Percentiles rank a stretch among this genome's conserved stretches.
phyloP scores from a whole-genome alignment of 108 stramenopile species.

The Skeletonema potamos region DNA sequence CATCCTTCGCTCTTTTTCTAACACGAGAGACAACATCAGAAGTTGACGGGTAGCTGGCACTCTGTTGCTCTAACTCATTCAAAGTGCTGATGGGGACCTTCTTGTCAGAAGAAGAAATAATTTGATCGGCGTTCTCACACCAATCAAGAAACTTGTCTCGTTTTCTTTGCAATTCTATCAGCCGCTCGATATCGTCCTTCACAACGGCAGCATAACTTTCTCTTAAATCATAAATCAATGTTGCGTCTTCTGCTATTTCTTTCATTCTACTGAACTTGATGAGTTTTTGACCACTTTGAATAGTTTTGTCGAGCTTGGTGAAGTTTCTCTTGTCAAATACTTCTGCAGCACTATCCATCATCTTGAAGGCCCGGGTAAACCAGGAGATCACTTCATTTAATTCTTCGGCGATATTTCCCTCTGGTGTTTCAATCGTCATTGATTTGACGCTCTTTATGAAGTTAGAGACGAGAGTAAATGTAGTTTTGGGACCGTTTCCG shows the following conservation, averaged over 20 bases:
- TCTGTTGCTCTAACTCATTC: conserved; percentile 46
- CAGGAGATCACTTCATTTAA: conserved; percentile 45
- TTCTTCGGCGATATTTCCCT: conserved; percentile 48
- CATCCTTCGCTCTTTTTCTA: conserved; percentile 43
- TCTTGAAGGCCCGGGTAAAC: conserved; percentile 40
- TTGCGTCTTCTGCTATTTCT: conserved; percentile 41
- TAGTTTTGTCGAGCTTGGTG: conserved; percentile 64
- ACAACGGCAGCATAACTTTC: conserved; percentile 56
- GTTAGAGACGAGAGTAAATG: conserved; percentile 42
- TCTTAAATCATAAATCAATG: conserved; percentile 30
- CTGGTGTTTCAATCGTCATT: conserved; percentile 47
- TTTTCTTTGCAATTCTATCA: conserved; percentile 48
- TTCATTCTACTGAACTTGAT: conserved; percentile 20
- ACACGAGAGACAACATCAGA: conserved; percentile 64
- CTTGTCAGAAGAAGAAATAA: conserved; percentile 53
- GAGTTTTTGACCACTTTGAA: conserved; percentile 57
- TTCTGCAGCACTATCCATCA: conserved; percentile 55
- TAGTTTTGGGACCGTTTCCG: conserved; percentile 13
- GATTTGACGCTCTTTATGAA: conserved; percentile 47
- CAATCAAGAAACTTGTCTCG: conserved; percentile 64
- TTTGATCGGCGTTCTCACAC: conserved; percentile 53
- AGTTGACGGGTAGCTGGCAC: conserved; percentile 56
- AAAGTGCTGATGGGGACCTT: conserved; percentile 58
- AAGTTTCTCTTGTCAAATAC: conserved; percentile 63
- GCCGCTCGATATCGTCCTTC: conserved; percentile 55